Evolutionary conservation across 1,284 basidiomycete genomes (phyloP).

Genomic region (Coniferiporia weirii): DNA sequence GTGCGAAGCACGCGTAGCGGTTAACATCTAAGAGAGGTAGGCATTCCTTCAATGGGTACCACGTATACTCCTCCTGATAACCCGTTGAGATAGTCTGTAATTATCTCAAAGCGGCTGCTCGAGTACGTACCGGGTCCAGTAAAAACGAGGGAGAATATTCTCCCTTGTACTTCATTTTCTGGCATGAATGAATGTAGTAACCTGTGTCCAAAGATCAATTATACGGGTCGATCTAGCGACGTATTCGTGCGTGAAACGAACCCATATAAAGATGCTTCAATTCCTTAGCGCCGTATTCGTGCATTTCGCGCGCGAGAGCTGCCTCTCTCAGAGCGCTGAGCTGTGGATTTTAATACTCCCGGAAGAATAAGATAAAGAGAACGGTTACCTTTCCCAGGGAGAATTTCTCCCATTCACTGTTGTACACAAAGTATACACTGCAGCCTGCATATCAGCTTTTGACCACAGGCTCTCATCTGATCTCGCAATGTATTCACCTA

Average conservation of each 20-base stretch:
- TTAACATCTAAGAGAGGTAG: constrained; percentile 55
- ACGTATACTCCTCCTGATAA: constrained; percentile 66
- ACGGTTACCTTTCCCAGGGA: constrained; percentile 77
- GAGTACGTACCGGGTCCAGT: constrained; percentile 69
- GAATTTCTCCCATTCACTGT: constrained; percentile 68
- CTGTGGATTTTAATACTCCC: constrained; percentile 31
- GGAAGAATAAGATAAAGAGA: background rate
- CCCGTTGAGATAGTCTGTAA: background rate
- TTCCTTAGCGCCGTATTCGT: constrained; percentile 55
- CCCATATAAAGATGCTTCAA: constrained; percentile 83
- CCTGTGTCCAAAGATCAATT: constrained; percentile 42
- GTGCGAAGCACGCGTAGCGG: constrained; percentile 64
- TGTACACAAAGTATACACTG: constrained; percentile 95
- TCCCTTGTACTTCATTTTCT: constrained; percentile 96
- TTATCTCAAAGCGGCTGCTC: background rate
- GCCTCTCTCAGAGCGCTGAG: constrained; percentile 81
- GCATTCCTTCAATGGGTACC: constrained; percentile 65
- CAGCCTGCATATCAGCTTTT: background rate
- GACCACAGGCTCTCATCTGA: too few relatives aligned
- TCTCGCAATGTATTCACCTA: background rate
- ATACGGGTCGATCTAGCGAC: background rate
- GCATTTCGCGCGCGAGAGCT: constrained; percentile 67
- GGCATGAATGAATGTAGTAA: constrained; percentile 88
- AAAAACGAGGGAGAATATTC: constrained; percentile 87
- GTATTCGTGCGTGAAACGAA: constrained; percentile 30